Base-by-base conservation (phyloP, 2,329 filamentous ascomycete genomes). In the Cercospora sp. region DNA sequence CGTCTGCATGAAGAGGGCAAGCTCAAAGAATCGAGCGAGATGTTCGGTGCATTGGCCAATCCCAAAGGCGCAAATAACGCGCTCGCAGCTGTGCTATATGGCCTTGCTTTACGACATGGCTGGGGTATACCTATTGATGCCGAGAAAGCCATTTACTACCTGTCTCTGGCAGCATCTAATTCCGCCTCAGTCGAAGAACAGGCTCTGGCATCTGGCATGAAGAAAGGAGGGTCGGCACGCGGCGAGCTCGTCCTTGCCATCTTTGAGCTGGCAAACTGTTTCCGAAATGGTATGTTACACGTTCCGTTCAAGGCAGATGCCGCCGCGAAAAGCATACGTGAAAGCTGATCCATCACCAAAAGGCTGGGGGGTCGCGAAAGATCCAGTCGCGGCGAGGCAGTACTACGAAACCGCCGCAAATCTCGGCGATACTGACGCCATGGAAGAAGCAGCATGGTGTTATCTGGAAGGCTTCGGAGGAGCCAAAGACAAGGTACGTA, bases 391-490 rank as follows among this genome's bases (percentile, higher is more conserved):
- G 58, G 95, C 95, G 61, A 85, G 85, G 74, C 85, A 97, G 86
- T 99, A 98, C 80, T 99, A 98, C 80, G 94, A 98, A 82, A 97
- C 94, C 9, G 95, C 95, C 30, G 95, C 95, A 69, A 98, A 99
- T 79, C 83, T 99, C 73, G 95, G 95, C 69, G 95, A 99, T 80
- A 92, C 92, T 55, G 95, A 99, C 82, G 95, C 94, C 67, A 97
- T 98, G 94, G 97, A 97, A 78, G 94, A 98, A 81, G 90, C 90
- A 64, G 95, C 90, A 40, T 97, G 93, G 93, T 99, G 95, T 83
- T 98, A 95, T 85, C 81, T 96, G 30, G 91, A 97, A 78, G 95
- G 95, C n/a, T 97, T 97, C 81, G 95, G 95, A 37, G 94, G 93
- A 77, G 95, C 93, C 80, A 99, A 98, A 81, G 94, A 99, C 84